Base-by-base conservation (phyloP, 2,329 filamentous ascomycete genomes). In the Geosmithia putterillii region DNA sequence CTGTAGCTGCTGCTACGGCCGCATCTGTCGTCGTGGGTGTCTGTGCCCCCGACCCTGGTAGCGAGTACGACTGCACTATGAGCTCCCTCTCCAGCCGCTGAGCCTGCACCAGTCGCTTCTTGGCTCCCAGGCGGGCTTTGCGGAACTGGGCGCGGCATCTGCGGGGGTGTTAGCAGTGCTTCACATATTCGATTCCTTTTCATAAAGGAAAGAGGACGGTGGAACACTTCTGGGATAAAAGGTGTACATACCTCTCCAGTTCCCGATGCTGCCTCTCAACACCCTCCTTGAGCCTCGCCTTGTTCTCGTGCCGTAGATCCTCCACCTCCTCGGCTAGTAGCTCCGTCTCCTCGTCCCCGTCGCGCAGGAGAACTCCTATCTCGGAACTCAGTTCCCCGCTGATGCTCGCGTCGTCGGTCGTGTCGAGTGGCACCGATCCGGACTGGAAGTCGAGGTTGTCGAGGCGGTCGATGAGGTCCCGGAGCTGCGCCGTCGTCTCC, bases 281-380 rank as follows among this genome's bases (percentile, higher is more conserved):
- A 36, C 81, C 74, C 17, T 85, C 79, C 49, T 74, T 69, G 42
- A 94, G 60, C 42, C 81, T 73, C 42, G 74, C 73, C 58, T 73
- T 81, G 54, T 83, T 79, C 45, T 73, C 72, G 2, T 51, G 57
- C 32, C 74, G 69, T 21, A 88, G 63, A 52, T 86, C 86, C 47
- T 83, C 75, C 22, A 86, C 72, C 54, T 95, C 88, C 57, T 92
- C 86, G 40, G 70, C 70, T 28, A 95, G 57, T 17, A 92, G 62
- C 59, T 94, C 89, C 50, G 92, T 74, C 46, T 94, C 86, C 48
- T 94, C 86, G 53, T 94, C 81, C 41, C 84, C 76, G 45, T 85
- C 81, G 52, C 86, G 82, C 47, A 95, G 63, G 17, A 75, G 74
- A 54, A 86, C 79, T 51, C 83, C 80, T 49, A 95, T 94, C 59